These are phyloP conservation scores for Aspergillaceae sp. DNA, from an alignment of 2,329 filamentous ascomycete species.

Conservation along the genomic window DNA sequence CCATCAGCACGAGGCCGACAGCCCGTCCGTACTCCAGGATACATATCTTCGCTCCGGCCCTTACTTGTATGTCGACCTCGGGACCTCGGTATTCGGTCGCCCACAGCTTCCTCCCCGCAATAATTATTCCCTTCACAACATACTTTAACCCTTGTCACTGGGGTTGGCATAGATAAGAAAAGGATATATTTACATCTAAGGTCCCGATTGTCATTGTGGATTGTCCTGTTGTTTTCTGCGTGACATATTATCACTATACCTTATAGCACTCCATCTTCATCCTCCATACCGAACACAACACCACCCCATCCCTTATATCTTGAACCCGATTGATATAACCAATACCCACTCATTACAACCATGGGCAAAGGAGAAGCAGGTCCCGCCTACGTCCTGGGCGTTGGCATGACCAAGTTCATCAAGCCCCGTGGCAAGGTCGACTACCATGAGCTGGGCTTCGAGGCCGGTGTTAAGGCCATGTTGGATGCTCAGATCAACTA, in stretches of 20 bases:
- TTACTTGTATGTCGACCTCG: conserved; percentile 18
- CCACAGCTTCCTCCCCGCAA: conserved; percentile 17
- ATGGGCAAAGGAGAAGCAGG: conserved; percentile 46
- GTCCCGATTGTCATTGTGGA: too few species aligned
- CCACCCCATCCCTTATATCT: conserved; percentile 1
- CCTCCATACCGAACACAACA: conserved; percentile 3
- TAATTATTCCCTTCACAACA: too few species aligned
- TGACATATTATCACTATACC: too few species aligned
- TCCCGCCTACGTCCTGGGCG: conserved; percentile 80
- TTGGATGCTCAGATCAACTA: conserved; percentile 73
- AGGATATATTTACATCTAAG: too few species aligned
- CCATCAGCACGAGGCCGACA: too few species aligned
- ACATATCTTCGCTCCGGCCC: too few species aligned
- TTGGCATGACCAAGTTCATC: conserved; percentile 99
- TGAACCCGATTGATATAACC: background rate
- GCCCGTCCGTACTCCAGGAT: too few species aligned
- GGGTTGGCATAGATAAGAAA: too few species aligned
- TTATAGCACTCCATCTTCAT: background rate
- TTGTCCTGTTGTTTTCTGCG: too few species aligned
- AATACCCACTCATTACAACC: conserved; percentile 13
- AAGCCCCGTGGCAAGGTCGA: conserved; percentile 90
- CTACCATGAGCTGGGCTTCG: conserved; percentile 89
- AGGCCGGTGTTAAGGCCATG: conserved; percentile 83
- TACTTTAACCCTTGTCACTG: too few species aligned
- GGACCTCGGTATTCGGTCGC: conserved; percentile 22